Base-by-base conservation (phyloP, 257 asterid species). In the Ajuga chamaepitys region DNA sequence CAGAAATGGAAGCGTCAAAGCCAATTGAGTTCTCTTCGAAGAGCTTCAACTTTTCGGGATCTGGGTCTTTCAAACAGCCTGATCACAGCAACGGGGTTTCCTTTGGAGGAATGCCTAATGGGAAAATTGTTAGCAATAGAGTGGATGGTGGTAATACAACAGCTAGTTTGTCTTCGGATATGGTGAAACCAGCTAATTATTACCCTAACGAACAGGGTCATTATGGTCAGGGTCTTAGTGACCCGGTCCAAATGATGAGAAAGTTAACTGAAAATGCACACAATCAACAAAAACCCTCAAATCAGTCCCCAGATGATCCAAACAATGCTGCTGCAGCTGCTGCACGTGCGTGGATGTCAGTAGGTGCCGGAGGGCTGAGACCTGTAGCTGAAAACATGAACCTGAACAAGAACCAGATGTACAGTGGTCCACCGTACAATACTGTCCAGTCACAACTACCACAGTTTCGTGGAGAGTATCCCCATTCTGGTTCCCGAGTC, bases 291-390 rank as follows among this genome's bases (percentile, higher is more conserved):
- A 86, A 72, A 32, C 38, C 80, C 53, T 67, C 83, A 3, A 83
- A 58, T 50, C 83, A 66, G 53, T 61, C 80, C 1, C 3, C 73
- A 16, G 56, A 51, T 14, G 87, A 85, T 70, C 59, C 89, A 14
- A 74, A 76, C 55, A 82, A 82, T 70, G 95, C 96, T 5, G 83
- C 98, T 55, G 76, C 80, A 4, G 85, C 88, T 17, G 97, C 97
- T 74, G 95, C 96, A 10, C 88, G 90, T 1, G 91, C 84, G 53
- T 89, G 97, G 98, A 93, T 89, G 97, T 85, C 98, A 11, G 80
- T 89, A 9, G 97, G 98, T 70, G 85, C 93, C 10, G 97, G 75
- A 62, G 98, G 95, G 47, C 75, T 79, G 24, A 85, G 80, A 72
- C 85, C 83, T 21, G 82, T 71, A 16, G 59, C 69, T 32, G 80